phyloP scores from a whole-genome alignment of 2,329 filamentous ascomycete genomes.

The Paecilomyces dactylethromorphus region DNA sequence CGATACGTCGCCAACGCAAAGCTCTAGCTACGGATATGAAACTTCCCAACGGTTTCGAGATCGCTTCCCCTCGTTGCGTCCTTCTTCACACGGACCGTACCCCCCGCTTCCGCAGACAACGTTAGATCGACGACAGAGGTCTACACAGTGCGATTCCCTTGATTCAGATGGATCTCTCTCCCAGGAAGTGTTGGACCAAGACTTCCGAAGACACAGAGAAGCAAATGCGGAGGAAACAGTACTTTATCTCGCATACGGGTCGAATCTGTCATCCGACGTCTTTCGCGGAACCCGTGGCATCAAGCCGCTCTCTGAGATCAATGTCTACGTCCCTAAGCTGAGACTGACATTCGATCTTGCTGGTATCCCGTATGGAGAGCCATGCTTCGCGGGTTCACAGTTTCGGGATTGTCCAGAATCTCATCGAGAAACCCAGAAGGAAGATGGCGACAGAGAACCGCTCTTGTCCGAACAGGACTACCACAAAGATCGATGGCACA shows the following conservation, averaged over 20 bases:
- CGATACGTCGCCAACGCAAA: background rate
- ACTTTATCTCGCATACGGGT: slow-evolving; percentile 84
- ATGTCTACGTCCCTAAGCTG: slow-evolving; percentile 73
- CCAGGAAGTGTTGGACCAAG: background rate
- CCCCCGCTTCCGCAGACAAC: background rate
- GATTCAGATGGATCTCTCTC: background rate
- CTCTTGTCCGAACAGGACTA: slow-evolving; percentile 27
- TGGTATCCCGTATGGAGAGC: slow-evolving; percentile 78
- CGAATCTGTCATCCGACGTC: slow-evolving; percentile 73
- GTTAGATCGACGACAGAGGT: background rate
- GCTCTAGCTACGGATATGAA: background rate
- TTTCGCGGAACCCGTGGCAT: slow-evolving; percentile 75
- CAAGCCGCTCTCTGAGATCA: slow-evolving; percentile 70
- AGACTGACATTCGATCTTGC: slow-evolving; percentile 78
- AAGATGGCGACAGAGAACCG: slow-evolving; percentile 25
- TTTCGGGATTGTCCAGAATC: slow-evolving; percentile 43
- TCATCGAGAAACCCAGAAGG: background rate
- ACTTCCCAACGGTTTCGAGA: background rate
- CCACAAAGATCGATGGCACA: slow-evolving; percentile 62
- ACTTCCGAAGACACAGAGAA: background rate
- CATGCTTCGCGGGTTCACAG: slow-evolving; percentile 82
- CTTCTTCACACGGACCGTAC: background rate
- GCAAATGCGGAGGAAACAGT: slow-evolving; percentile 43
- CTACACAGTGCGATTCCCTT: background rate
- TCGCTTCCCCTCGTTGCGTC: background rate